Conservation (phyloP, 768 basidiomycete species). For the Boletus reticulatus region DNA sequence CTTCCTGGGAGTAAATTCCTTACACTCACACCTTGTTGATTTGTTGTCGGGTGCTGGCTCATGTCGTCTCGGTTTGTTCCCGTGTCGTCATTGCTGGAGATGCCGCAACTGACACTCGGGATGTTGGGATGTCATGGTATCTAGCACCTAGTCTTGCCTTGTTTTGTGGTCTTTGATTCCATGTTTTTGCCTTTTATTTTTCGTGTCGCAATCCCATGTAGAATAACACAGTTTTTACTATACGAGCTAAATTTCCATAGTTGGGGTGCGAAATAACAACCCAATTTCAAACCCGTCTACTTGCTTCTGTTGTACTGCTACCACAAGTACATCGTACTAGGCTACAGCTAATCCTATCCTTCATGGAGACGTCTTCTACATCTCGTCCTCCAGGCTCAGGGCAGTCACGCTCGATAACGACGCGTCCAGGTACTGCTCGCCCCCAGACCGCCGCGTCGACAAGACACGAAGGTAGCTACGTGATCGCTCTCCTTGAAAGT, state of each 20-base stretch:
- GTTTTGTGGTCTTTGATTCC: constrained; percentile 8
- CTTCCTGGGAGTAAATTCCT: constrained; percentile 48
- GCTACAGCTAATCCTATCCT: neutral
- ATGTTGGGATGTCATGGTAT: constrained; percentile 14
- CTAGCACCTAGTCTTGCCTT: constrained; percentile 24
- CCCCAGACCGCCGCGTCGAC: constrained; percentile 65
- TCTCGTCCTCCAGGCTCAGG: constrained; percentile 12
- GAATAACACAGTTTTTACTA: constrained; percentile 27
- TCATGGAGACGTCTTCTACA: constrained; percentile 11
- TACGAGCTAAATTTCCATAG: constrained; percentile 9
- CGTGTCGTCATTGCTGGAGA: constrained; percentile 10
- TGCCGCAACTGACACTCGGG: constrained; percentile 1
- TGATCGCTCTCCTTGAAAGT: constrained; percentile 73
- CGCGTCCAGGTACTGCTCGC: constrained; percentile 40
- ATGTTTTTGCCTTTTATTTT: constrained; percentile 7
- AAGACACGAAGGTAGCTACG: constrained; percentile 56
- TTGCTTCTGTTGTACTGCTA: no score
- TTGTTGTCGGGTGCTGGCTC: constrained; percentile 11
- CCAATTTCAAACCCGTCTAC: no score
- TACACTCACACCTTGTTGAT: constrained; percentile 5
- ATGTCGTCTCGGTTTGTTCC: constrained; percentile 2
- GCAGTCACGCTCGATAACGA: constrained; percentile 50
- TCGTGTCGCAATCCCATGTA: constrained; percentile 34
- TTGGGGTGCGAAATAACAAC: neutral
- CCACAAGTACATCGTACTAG: no score